These are phyloP conservation scores for Pythium biforme DNA, from an alignment of 352 stramenopile species.

Conservation along the genomic window DNA sequence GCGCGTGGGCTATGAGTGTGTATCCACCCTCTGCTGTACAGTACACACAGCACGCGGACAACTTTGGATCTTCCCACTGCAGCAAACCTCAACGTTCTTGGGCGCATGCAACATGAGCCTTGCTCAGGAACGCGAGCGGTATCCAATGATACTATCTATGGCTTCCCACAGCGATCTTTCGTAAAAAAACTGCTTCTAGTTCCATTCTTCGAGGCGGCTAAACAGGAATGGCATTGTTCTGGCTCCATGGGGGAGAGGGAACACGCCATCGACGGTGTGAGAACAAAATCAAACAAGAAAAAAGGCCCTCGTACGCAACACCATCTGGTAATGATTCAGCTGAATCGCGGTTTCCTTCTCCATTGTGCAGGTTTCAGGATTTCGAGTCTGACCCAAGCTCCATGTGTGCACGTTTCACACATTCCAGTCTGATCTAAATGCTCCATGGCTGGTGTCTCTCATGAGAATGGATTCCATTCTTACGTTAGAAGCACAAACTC, in stretches of 20 bases:
- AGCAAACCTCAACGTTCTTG: too few relatives aligned
- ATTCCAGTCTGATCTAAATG: too few relatives aligned
- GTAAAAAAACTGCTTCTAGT: not conserved
- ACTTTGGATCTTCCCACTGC: not conserved
- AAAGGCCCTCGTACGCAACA: not conserved
- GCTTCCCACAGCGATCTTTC: too few relatives aligned
- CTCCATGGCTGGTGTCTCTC: too few relatives aligned
- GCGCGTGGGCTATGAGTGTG: too few relatives aligned
- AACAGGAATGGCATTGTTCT: not conserved
- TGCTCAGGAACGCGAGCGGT: not conserved
- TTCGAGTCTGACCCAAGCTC: too few relatives aligned
- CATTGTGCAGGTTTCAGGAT: too few relatives aligned
- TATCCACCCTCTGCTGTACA: not conserved
- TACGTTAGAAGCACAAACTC: too few relatives aligned
- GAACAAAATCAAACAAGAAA: not conserved
- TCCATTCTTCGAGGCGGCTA: not conserved
- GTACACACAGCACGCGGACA: not conserved
- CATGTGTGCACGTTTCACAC: too few relatives aligned
- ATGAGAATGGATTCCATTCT: not conserved
- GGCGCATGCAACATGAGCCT: not conserved
- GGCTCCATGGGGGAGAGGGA: not conserved
- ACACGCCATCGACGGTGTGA: not conserved
- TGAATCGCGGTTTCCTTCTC: not conserved
- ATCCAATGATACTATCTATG: too few relatives aligned
- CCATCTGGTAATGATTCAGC: not conserved